Conservation (phyloP, 2,329 filamentous ascomycete genomes). For the Phyllosticta citribraziliensis region DNA sequence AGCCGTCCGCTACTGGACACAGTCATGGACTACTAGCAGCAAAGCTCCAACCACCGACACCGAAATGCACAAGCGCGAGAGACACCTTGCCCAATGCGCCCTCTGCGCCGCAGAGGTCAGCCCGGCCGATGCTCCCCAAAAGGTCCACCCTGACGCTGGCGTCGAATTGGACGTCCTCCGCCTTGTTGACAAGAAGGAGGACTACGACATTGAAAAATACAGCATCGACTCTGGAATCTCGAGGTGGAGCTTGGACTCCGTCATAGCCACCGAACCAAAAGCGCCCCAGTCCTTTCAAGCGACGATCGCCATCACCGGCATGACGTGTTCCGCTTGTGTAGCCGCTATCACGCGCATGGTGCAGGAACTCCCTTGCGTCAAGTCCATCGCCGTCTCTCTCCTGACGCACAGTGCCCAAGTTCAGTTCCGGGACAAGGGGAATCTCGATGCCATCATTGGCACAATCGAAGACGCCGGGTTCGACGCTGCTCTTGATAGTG, state of each 20-base stretch:
- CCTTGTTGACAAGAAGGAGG: slow-evolving; percentile 1
- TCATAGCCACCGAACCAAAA: slow-evolving; percentile 1
- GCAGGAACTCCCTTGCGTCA: slow-evolving; percentile 14
- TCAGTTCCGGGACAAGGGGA: slow-evolving; percentile 14
- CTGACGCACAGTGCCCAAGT: slow-evolving; percentile 16
- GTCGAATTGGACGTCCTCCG: neutral
- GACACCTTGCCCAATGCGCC: slow-evolving; percentile 25
- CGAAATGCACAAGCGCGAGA: slow-evolving; percentile 22
- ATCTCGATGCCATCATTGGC: slow-evolving; percentile 11
- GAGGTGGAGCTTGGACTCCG: slow-evolving; percentile 8
- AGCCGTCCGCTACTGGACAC: slow-evolving; percentile 22
- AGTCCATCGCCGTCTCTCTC: slow-evolving; percentile 14
- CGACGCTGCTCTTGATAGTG: slow-evolving; percentile 14
- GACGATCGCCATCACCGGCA: slow-evolving; percentile 12
- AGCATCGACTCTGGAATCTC: slow-evolving; percentile 4
- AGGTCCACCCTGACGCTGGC: slow-evolving; percentile 1
- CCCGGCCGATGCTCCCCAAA: slow-evolving; percentile 1
- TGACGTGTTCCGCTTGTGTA: slow-evolving; percentile 15
- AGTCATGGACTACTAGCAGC: slow-evolving; percentile 12
- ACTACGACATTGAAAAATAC: neutral
- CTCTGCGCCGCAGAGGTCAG: slow-evolving; percentile 22
- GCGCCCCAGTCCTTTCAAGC: slow-evolving; percentile 2
- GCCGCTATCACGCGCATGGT: slow-evolving; percentile 13
- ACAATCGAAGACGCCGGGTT: slow-evolving; percentile 18
- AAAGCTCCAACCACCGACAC: slow-evolving; percentile 2